A percentile compares a stretch with the other conserved stretches of the same genome.
Evolutionary conservation across 805 yeast species (phyloP).

Genomic region (Schwanniomyces polymorphus): DNA sequence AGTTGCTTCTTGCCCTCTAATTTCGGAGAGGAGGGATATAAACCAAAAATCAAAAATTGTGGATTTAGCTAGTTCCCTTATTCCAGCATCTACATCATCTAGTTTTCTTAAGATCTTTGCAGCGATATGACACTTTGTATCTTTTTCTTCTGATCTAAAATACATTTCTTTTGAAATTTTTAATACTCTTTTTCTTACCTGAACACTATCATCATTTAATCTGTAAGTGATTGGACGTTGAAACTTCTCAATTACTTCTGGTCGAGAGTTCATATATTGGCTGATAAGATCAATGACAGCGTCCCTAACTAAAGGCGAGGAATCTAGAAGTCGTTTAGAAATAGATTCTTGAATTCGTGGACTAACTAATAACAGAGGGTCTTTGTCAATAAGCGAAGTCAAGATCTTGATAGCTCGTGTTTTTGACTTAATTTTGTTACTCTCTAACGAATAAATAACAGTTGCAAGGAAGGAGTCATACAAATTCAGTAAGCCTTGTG

Average conservation of each 20-base stretch:
- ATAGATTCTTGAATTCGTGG: constrained; percentile 55
- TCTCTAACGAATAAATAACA: constrained; percentile 38
- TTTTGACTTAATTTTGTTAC: constrained; percentile 28
- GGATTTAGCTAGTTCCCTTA: constrained; percentile 39
- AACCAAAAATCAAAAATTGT: constrained; percentile 29
- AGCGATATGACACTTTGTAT: constrained; percentile 42
- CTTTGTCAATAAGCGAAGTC: constrained; percentile 52
- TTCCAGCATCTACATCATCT: constrained; percentile 69
- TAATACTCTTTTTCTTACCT: constrained; percentile 64
- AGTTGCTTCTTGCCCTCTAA: not conserved
- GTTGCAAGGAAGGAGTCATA: constrained; percentile 56
- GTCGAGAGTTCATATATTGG: constrained; percentile 43
- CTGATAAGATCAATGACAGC: constrained; percentile 70
- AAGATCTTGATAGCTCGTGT: constrained; percentile 67
- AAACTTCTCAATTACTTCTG: constrained; percentile 47
- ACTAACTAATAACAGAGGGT: constrained; percentile 49
- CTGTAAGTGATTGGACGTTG: constrained; percentile 50
- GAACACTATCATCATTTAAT: constrained; percentile 58
- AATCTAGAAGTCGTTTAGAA: constrained; percentile 51
- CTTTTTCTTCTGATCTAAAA: constrained; percentile 22
- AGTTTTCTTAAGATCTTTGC: constrained; percentile 53
- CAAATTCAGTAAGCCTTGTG: constrained; percentile 30
- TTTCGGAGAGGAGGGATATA: constrained; percentile 1
- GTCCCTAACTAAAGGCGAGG: constrained; percentile 72
- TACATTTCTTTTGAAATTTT: constrained; percentile 52